A percentile compares a stretch with the other conserved stretches of the same genome.
Conservation (phyloP, 148 eudicot species). For the Persicaria tinctoria region DNA sequence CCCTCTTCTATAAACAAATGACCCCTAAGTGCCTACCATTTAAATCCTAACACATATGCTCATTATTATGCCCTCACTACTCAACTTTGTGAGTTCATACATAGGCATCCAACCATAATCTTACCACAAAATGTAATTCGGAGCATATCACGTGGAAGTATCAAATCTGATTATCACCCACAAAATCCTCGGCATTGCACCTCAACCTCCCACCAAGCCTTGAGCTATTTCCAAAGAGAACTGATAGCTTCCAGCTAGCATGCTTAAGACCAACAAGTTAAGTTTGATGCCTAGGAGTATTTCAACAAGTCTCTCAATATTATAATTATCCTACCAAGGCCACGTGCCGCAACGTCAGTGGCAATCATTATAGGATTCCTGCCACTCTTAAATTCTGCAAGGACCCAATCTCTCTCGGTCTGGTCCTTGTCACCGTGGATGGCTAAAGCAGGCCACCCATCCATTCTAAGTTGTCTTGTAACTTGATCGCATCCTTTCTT, state of each 20-base stretch:
- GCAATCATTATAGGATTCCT: slow-evolving; percentile 95
- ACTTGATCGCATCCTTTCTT: slow-evolving; percentile 99
- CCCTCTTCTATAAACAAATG: too few species aligned
- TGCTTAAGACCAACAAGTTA: slow-evolving; percentile 27
- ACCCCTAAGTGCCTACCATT: background rate
- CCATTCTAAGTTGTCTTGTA: slow-evolving; percentile 89
- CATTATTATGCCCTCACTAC: background rate
- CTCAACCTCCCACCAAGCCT: slow-evolving; percentile 57
- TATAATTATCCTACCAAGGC: slow-evolving; percentile 93
- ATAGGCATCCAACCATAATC: background rate
- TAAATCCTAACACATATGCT: background rate
- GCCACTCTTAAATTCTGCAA: slow-evolving; percentile 96
- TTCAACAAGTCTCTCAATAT: slow-evolving; percentile 44
- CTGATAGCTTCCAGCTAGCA: slow-evolving; percentile 89
- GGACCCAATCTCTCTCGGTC: slow-evolving; percentile 94
- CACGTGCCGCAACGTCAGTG: slow-evolving; percentile 99
- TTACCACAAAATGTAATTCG: background rate
- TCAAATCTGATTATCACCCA: slow-evolving; percentile 5
- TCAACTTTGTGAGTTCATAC: background rate
- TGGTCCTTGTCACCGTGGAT: slow-evolving; percentile 99
- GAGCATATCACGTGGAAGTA: background rate
- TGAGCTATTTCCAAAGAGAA: slow-evolving; percentile 37
- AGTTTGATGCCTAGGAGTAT: slow-evolving; percentile 8
- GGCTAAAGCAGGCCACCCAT: slow-evolving; percentile 98
- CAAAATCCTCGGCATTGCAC: slow-evolving; percentile 20